Evolutionary conservation across 805 yeast genomes (phyloP), one percentile per base, ranked within the genome.

Genomic region (Saccharomycopsis fermentans): DNA sequence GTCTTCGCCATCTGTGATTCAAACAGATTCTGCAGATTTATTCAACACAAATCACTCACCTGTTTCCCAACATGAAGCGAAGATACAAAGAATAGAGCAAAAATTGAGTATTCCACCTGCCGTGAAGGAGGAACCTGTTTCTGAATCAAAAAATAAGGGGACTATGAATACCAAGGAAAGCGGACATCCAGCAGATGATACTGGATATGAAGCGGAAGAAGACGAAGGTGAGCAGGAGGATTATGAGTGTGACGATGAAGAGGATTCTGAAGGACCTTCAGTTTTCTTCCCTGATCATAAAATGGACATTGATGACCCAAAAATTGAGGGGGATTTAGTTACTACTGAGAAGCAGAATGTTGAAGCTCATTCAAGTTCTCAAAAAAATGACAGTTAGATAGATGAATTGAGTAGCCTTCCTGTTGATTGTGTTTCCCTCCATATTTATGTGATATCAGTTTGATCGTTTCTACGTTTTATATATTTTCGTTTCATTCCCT

Each of bases 201-300:
- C 35, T 35, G 39, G 48, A 4, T 29, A 35, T 26, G 21, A n/a
- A 27, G 52, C 4, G 17, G 52, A 50, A n/a, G 32, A 29, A 27
- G 34, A 47, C 6, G 32, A 40, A 19, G 47, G 36, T 24, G 52
- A 48, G 16, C 58, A 55, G 14, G 58, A 58, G 14, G 58, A 55
- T 55, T 50, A 55, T 5, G 60, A 47, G 9, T 27, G 50, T 17
- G 57, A 51, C 17, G 58, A 55, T 17, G 58, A 58, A 21, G 58
- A 58, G 17, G 60, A 54, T 21, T 55, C 51, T 16, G 58, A 58
- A 17, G 56, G 36, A 1, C 56, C 55, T 8, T 50, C 51, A 14
- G 47, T 11, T 16, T 54, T 36, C 39, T 54, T 36, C 6, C 51
- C 58, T 16, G 43, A 39, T 8, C 48, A 36, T 48, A 40, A 43